Conservation (phyloP, 1,284 basidiomycete species). For the Inonotus obliquus region DNA sequence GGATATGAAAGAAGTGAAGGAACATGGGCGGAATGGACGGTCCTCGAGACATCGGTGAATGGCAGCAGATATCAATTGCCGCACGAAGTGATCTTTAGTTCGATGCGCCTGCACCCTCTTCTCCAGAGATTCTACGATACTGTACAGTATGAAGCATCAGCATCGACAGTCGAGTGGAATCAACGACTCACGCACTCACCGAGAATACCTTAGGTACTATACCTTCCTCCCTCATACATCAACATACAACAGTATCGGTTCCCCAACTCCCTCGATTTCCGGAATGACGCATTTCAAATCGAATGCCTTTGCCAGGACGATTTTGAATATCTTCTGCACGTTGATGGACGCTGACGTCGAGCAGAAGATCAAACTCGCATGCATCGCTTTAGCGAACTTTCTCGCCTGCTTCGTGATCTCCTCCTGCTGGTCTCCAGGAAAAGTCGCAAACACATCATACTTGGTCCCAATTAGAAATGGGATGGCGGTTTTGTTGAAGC, state of each 20-base stretch:
- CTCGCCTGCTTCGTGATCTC: conserved; percentile 99
- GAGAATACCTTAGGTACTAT: not conserved
- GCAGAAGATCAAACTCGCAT: conserved; percentile 96
- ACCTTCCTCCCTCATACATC: conserved; percentile 55
- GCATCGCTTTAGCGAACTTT: conserved; percentile 97
- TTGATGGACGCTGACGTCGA: conserved; percentile 98
- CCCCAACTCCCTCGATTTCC: conserved; percentile 92
- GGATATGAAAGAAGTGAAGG: not conserved
- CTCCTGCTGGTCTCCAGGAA: conserved; percentile 95
- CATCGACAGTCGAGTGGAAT: not conserved
- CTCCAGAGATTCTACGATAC: not conserved
- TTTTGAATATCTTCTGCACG: conserved; percentile 99
- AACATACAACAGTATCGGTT: conserved; percentile 89
- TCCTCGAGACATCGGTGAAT: not conserved
- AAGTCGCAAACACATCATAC: conserved; percentile 95
- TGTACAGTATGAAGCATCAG: not conserved
- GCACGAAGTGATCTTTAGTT: not conserved
- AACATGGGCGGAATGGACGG: not conserved
- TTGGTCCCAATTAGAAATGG: conserved; percentile 97
- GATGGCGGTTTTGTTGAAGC: conserved; percentile 98
- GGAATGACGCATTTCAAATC: conserved; percentile 94
- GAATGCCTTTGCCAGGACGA: conserved; percentile 86
- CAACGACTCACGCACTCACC: not conserved
- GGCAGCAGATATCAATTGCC: not conserved
- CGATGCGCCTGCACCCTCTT: not conserved